These are phyloP conservation scores for Ilyonectria robusta DNA, from an alignment of 2,329 filamentous ascomycete species.

Conservation along the genomic window DNA sequence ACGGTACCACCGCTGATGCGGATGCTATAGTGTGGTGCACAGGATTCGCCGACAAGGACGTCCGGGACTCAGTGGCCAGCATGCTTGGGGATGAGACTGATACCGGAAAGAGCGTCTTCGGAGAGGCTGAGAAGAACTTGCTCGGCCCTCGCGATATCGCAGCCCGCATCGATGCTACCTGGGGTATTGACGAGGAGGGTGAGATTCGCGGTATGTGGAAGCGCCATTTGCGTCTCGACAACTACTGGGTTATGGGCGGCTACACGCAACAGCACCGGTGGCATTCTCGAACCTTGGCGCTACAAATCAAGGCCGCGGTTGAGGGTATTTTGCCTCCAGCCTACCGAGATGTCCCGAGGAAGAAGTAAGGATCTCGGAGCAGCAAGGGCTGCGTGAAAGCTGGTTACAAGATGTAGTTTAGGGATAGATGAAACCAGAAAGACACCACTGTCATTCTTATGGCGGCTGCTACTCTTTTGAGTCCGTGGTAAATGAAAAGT, in stretches of 20 bases:
- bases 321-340: constrained; percentile 31
- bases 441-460: too few species aligned
- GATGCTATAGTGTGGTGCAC: constrained; percentile 38
- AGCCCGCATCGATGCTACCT: constrained; percentile 23
- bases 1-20: constrained; percentile 11
- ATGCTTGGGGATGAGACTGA: background rate
- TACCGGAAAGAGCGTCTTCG: background rate
- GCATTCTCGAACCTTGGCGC: constrained; percentile 32
- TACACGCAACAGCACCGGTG: constrained; percentile 37
- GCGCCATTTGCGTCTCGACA: constrained; percentile 27
- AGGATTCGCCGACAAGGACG: constrained; percentile 28
- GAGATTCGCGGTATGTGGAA: constrained; percentile 43
- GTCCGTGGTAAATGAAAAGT: too few species aligned
- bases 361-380: too few species aligned
- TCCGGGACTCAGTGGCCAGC: background rate
- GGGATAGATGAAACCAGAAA: too few species aligned
- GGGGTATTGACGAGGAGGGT: constrained; percentile 33
- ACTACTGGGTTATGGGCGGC: constrained; percentile 38
- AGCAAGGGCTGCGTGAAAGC: too few species aligned
- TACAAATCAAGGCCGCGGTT: constrained; percentile 38
- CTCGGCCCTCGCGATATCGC: constrained; percentile 21
- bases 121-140: background rate
- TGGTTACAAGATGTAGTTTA: too few species aligned
- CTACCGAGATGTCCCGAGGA: constrained; percentile 22
- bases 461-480: too few species aligned